Base-by-base conservation (phyloP, 345 rosid species). In the Brassica rapa region DNA sequence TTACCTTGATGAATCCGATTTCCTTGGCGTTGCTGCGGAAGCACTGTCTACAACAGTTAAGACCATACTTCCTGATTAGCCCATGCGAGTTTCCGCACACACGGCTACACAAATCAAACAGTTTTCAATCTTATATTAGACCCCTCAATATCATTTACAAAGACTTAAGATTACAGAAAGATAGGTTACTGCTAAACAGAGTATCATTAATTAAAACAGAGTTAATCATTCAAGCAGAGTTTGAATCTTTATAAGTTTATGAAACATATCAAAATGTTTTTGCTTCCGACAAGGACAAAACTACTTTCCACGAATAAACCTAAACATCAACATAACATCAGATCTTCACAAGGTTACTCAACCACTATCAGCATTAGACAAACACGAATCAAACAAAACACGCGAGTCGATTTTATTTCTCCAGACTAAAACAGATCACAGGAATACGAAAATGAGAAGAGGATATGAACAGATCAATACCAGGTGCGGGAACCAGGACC, bases 1-100 rank as follows among this genome's bases (percentile, higher is more conserved):
- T 61, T 37, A 88, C 91, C 91, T 86, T 86, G 14, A 88, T 86
- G 86, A 88, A 88, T 14, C 89, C 91, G 61, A 74, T 81, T 56
- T 80, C 78, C 57, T 78, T 73, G 76, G 85, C 85, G 49, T 83
- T 75, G 87, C 88, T 71, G 49, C 83, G 82, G 62, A 67, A 80
- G 12, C 81, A 75, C 74, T 85, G 77, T 19, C 72, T 71, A 19
- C 85, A 83, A 29, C 83, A 83, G 73, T 76, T 83, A n/a, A 83
- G 82, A 2, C 77, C 84, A 73, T 83, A 83, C 83, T 83, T 83
- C 46, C 86, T 69, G 35, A 83, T 83, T 19, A 83, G 6, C 12
- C 83, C 86, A 73, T 83, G 86, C 1, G 86, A 82, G 74, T 83
- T 83, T 62, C 86, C 84, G 0, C 84, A 83, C 46, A 81, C 68